Percentiles rank a stretch among this genome's conserved stretches.
Conservation (phyloP, 371 early-diverging fungal genomes). For the Amoeboradix gromovi region DNA sequence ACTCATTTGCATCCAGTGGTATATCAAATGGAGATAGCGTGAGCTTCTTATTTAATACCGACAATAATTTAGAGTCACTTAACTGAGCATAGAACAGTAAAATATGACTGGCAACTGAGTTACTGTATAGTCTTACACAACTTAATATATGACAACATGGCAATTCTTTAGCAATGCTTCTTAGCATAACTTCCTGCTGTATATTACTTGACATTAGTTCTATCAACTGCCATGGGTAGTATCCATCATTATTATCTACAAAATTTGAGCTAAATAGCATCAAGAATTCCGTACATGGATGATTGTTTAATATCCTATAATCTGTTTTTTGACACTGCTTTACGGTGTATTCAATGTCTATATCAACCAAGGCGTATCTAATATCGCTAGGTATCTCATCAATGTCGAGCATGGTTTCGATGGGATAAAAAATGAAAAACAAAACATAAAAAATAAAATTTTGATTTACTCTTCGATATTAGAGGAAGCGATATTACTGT, state of each 20-base stretch:
- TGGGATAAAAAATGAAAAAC: too few species aligned
- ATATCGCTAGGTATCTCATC: background rate
- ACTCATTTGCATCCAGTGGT: background rate
- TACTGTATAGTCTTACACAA: background rate
- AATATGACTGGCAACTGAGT: background rate
- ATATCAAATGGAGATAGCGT: background rate
- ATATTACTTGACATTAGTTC: background rate
- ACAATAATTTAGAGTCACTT: background rate
- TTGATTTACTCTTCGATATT: too few species aligned
- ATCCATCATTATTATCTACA: background rate
- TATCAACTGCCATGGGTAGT: background rate
- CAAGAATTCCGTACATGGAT: background rate
- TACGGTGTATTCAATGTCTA: background rate
- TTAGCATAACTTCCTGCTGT: background rate
- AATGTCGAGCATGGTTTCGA: too few species aligned
- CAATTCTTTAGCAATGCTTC: background rate
- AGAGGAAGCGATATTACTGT: too few species aligned
- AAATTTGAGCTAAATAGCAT: background rate
- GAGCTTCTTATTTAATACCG: background rate
- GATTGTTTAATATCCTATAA: background rate
- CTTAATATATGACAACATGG: background rate
- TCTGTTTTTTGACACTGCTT: background rate
- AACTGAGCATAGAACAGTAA: background rate
- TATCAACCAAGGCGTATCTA: background rate
- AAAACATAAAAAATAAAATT: too few species aligned